A percentile compares a stretch with the other conserved stretches of the same genome.
phyloP scores from a whole-genome alignment of 2,329 filamentous ascomycete species.

The Sclerotinia borealis region DNA sequence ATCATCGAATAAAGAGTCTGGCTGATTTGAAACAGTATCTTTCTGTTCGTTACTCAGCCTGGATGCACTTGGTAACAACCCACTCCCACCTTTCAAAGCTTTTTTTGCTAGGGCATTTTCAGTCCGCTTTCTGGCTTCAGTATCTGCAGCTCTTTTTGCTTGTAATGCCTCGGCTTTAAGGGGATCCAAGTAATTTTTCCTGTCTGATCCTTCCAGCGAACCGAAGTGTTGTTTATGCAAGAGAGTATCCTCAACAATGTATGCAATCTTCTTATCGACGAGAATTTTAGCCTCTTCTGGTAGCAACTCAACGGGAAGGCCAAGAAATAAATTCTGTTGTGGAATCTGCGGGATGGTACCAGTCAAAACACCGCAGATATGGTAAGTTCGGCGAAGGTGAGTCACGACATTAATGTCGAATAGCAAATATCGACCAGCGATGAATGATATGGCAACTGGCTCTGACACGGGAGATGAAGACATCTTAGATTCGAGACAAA shows the following conservation, averaged over 20 bases:
- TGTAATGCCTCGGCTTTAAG: constrained; percentile 40
- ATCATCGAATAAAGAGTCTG: constrained; percentile 23
- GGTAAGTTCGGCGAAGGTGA: constrained; percentile 69
- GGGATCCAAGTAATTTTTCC: constrained; percentile 57
- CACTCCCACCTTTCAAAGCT: constrained; percentile 22
- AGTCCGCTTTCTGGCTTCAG: constrained; percentile 21
- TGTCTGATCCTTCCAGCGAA: constrained; percentile 50
- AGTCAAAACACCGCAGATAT: constrained; percentile 79
- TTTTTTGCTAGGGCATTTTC: constrained; percentile 26
- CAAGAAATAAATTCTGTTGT: constrained; percentile 90
- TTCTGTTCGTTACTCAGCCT: constrained; percentile 1
- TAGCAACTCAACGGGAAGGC: constrained; percentile 82
- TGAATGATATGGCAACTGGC: constrained; percentile 72
- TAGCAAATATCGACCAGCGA: constrained; percentile 77
- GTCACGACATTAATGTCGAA: constrained; percentile 81
- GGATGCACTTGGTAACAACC: constrained; percentile 5
- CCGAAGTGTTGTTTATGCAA: constrained; percentile 62
- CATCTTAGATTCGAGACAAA: neutral
- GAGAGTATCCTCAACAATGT: constrained; percentile 71
- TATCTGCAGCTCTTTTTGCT: constrained; percentile 38
- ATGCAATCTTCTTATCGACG: constrained; percentile 69
- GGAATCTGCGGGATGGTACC: constrained; percentile 88
- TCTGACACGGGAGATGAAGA: constrained; percentile 33
- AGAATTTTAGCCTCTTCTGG: constrained; percentile 82
- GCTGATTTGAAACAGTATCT: constrained; percentile 8